Base-by-base conservation (phyloP, 768 basidiomycete species). In the Tulasnella sp. region DNA sequence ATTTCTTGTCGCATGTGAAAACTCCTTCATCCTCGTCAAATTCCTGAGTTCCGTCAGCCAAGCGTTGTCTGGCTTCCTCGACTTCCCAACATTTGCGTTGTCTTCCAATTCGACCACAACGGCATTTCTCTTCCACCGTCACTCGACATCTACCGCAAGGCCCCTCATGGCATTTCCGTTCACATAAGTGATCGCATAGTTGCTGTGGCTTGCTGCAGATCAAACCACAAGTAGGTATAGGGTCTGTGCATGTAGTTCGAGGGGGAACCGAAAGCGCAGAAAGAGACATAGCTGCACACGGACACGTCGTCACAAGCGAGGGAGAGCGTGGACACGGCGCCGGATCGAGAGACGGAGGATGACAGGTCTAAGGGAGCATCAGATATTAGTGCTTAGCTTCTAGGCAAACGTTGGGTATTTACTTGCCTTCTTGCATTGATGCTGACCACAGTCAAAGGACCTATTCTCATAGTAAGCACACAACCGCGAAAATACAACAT, bases 61-160 rank as follows among this genome's bases (percentile, higher is more conserved):
- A 29, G 4, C 45, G 29, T 25, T 33, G 25, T n/a, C 35, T 39
- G 20, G 37, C 35, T 16, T 28, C 37, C 31, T 50, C 37, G 22
- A 16, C 29, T 16, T 42, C 56, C 25, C 61, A 58, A 22, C 48
- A 37, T 13, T 29, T 54, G 16, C 59, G 53, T 15, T 24, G 29
- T 42, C 39, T 6, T 27, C 39, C 12, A n/a, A 22, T 13, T 8
- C 39, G 35, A 24, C 91, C 92, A 55, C 95, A 98, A 27, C 95
- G 74, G 63, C 95, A 99, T 3, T 85, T 83, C 5, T 82, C 70
- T 3, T 78, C 73, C 35, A 91, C 71, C 39, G 69, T 66, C 44
- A 83, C 75, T 1, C 65, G 62, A 64, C 93, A 98, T 0, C 89
- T 84, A 0, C 83, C 81, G 59, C 93, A 98, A 0, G 73, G 63